Evolutionary conservation across 1,284 basidiomycete genomes (phyloP).

Genomic region (Ustilago trichophora): DNA sequence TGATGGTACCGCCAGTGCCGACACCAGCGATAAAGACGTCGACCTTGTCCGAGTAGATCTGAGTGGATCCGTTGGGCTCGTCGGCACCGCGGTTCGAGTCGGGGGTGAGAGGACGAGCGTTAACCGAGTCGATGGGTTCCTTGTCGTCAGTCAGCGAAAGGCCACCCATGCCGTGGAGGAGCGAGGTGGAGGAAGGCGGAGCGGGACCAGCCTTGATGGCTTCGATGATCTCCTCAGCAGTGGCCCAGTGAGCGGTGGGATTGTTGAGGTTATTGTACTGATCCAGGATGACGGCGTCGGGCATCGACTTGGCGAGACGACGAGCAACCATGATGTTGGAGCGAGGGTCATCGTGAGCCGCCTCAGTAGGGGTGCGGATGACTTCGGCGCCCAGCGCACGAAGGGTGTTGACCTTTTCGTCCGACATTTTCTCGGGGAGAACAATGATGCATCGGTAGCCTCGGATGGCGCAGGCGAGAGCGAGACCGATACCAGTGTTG

Average conservation of each 20-base stretch:
- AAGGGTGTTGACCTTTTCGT: constrained; percentile 92
- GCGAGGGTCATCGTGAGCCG: constrained; percentile 82
- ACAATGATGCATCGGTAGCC: constrained; percentile 85
- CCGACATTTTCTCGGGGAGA: constrained; percentile 90
- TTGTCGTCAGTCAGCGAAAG: constrained; percentile 59
- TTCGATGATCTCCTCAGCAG: constrained; percentile 70
- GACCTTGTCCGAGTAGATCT: constrained; percentile 68
- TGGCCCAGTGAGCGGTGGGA: constrained; percentile 55
- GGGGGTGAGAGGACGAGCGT: constrained; percentile 43
- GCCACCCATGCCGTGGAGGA: constrained; percentile 63
- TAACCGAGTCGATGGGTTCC: constrained; percentile 11
- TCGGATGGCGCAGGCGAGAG: constrained; percentile 87
- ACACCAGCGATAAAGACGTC: constrained; percentile 87
- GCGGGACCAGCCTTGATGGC: constrained; percentile 73
- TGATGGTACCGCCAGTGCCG: constrained; percentile 93
- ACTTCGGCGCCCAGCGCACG: constrained; percentile 92
- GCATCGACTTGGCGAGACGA: constrained; percentile 80
- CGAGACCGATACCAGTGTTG: constrained; percentile 79
- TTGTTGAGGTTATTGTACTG: constrained; percentile 79
- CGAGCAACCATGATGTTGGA: constrained; percentile 89
- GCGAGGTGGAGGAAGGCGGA: constrained; percentile 53
- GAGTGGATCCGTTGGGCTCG: constrained; percentile 24
- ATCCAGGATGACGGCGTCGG: constrained; percentile 87
- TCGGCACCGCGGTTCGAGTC: constrained; percentile 45
- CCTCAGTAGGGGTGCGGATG: constrained; percentile 90